Conservation (phyloP, 805 yeast species). For the Yarrowia divulgata region DNA sequence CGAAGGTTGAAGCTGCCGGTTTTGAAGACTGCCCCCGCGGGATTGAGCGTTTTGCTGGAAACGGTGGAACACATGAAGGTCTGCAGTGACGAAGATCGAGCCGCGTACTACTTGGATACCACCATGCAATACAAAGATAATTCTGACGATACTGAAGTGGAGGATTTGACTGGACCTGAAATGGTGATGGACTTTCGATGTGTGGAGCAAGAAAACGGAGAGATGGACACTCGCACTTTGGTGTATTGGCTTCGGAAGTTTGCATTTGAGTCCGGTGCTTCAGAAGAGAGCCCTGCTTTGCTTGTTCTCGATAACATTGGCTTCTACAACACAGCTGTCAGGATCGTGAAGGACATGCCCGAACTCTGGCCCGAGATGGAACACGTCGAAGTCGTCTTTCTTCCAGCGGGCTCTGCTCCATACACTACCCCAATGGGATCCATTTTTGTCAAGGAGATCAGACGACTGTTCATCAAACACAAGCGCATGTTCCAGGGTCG, state of each 20-base stretch:
- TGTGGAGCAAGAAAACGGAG: not conserved
- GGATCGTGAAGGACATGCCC: not conserved
- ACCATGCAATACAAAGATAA: not conserved
- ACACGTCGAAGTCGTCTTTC: not conserved
- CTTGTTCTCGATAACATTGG: slow-evolving; percentile 1
- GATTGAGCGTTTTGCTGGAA: not conserved
- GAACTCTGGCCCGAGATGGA: not conserved
- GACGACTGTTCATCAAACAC: slow-evolving; percentile 2
- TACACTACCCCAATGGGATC: not conserved
- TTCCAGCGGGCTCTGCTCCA: not conserved
- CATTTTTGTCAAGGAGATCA: not conserved
- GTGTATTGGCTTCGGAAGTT: not conserved
- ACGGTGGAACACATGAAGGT: not conserved
- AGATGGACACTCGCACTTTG: not conserved
- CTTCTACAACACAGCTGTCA: not conserved
- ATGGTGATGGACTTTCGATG: not conserved
- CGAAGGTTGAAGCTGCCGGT: not conserved
- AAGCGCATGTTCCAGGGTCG: slow-evolving; percentile 6
- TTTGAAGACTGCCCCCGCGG: not conserved
- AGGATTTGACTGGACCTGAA: not conserved
- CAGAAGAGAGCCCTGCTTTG: not conserved
- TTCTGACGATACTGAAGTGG: not conserved
- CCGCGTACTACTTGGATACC: not conserved
- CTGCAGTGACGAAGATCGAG: not conserved
- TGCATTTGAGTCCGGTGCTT: not conserved